Conservation (phyloP, 768 basidiomycete genomes). For the Lentinus tigrinus region DNA sequence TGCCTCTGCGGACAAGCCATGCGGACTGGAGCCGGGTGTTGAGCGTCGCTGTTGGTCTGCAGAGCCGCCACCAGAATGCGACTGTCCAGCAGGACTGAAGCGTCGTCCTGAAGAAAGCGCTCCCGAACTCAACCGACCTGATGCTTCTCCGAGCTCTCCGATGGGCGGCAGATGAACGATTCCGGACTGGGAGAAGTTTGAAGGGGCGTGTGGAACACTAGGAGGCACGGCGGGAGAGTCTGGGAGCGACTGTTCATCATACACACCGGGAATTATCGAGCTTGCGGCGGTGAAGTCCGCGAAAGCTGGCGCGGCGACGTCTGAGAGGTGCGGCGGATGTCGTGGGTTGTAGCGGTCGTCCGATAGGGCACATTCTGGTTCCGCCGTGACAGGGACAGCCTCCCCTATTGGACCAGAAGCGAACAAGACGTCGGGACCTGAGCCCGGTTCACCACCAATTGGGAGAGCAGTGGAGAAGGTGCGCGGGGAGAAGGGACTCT, state of each 20-base stretch:
- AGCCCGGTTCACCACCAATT: background rate
- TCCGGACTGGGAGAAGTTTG: slow-evolving; percentile 28
- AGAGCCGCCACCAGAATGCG: slow-evolving; percentile 11
- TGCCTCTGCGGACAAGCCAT: background rate
- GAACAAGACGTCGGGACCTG: background rate
- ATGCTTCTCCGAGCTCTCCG: slow-evolving; percentile 4
- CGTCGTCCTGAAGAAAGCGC: background rate
- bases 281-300: slow-evolving; percentile 6
- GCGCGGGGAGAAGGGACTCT: slow-evolving; percentile 19
- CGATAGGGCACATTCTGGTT: background rate
- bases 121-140: slow-evolving; percentile 7
- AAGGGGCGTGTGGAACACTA: background rate
- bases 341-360: slow-evolving; percentile 17
- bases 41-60: slow-evolving; percentile 3
- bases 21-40: background rate
- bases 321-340: slow-evolving; percentile 22
- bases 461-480: slow-evolving; percentile 14
- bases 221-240: background rate
- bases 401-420: slow-evolving; percentile 16
- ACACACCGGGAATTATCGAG: slow-evolving; percentile 1
- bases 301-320: slow-evolving; percentile 21
- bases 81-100: background rate
- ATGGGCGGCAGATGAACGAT: slow-evolving; percentile 29
- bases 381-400: slow-evolving; percentile 3
- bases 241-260: background rate